phyloP scores from a whole-genome alignment of 768 basidiomycete genomes.

The Amanita phalloides region DNA sequence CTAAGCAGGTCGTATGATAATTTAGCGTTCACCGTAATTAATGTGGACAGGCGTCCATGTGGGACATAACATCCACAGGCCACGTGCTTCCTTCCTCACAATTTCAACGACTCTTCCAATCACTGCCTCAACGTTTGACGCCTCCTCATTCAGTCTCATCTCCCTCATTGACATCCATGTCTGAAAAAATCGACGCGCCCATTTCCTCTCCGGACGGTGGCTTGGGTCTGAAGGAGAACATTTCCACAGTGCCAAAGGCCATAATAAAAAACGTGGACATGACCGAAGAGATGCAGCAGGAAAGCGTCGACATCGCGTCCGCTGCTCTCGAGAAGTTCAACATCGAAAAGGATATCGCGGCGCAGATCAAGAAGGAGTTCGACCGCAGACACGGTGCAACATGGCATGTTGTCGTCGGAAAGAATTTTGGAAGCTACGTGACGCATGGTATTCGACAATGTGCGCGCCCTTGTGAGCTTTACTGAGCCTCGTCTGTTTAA shows the following conservation, averaged over 20 bases:
- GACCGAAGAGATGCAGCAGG: conserved; percentile 94
- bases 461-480: conserved; percentile 7
- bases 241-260: conserved; percentile 54
- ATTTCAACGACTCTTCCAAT: conserved; percentile 7
- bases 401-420: conserved; percentile 98
- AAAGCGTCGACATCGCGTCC: conserved; percentile 80
- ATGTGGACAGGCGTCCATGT: not conserved
- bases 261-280: conserved; percentile 97
- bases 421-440: conserved; percentile 98
- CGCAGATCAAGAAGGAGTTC: conserved; percentile 97
- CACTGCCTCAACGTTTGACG: conserved; percentile 5
- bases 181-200: conserved; percentile 49
- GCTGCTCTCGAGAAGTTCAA: conserved; percentile 82
- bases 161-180: conserved; percentile 22
- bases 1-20: not conserved
- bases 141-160: conserved; percentile 1
- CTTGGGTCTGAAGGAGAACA: conserved; percentile 25
- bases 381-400: conserved; percentile 88
- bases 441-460: conserved; percentile 63
- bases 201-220: conserved; percentile 42
- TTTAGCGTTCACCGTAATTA: too few species aligned
- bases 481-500: conserved; percentile 5
- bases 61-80: not conserved
- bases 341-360: conserved; percentile 98
- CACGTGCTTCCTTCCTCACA: conserved; percentile 4